Evolutionary conservation across 2,329 filamentous ascomycete genomes (phyloP), one percentile per base, ranked within the genome.

Genomic region (Aspergillus texensis): DNA sequence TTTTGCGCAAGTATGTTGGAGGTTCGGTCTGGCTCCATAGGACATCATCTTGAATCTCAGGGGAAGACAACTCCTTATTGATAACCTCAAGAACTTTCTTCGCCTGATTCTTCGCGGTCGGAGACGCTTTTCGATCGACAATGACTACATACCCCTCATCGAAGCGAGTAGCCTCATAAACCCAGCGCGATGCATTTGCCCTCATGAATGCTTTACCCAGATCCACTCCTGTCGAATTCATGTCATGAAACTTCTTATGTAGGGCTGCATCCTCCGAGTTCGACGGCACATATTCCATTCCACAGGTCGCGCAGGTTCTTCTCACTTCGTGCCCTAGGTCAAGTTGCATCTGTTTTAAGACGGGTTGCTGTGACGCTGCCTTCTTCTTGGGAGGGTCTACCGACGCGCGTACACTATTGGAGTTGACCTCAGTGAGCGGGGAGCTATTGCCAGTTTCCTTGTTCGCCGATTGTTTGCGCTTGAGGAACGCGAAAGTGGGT

Each of bases 241-340:
- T 85, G 41, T 85, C 84, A 72, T 90, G 88, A 68, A 87, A 90
- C 66, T 86, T 88, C 67, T 85, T 84, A 71, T 91, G 88, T 60
- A 90, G 71, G 8, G 82, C 83, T n/a, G 81, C 79, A 68, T 91
- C 88, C 69, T 89, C 87, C 8, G 80, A 76, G 57, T 85, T 85
- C 0, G 87, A 89, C 4, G 87, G 85, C 39, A 87, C 82, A 68
- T 90, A 91, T 59, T 88, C 86, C 88, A 91, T 91, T 1, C 86
- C 85, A 69, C 88, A 91, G 3, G 78, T 80, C 43, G 80, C 78
- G 75, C 88, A 91, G 12, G 83, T 85, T 67, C 84, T 85, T 54
- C 85, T 82, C 45, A 84, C 77, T 48, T 85, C 82, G 45, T 81
- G 79, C 2, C 86, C 87, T 14, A 89, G 78, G 68, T 87, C 86